Evolutionary conservation across 2,329 filamentous ascomycete species (phyloP), one percentile per base, ranked within the genome.

Genomic region (Epichloe festucae): DNA sequence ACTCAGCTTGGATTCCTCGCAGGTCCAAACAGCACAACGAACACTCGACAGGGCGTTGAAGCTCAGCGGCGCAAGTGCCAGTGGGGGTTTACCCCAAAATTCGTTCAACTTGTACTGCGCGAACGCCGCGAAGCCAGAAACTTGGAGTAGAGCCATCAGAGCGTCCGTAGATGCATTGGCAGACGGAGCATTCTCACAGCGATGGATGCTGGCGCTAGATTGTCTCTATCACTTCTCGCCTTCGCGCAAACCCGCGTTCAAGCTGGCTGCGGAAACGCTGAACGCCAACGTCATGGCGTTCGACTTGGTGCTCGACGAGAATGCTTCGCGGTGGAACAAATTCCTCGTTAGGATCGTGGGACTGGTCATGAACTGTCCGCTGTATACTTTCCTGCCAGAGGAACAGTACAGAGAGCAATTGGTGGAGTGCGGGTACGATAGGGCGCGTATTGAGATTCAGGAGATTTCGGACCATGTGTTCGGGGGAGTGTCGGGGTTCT

Each of bases 191-290:
- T 60, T 61, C 4, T 51, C 50, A 0, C 62, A 76, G 48, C 57
- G 60, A n/a, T 79, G 76, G 75, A 63, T 81, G 0, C 65, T 81
- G 1, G 77, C 72, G 0, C 66, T 81, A 1, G 78, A 81, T 58
- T 75, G 75, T 2, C 59, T 79, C 5, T 81, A 81, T 51, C 76
- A 81, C 58, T 81, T 80, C 57, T 66, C 65, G 0, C 78, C 77
- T 0, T 78, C 76, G 0, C 65, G 77, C 14, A 66, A 62, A 50
- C 69, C 71, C 0, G 58, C 79, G 2, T 67, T 80, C 14, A 52
- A 62, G 7, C 65, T 73, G 43, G 68, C 73, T 1, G 62, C 65
- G 4, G 59, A 55, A 3, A 61, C 61, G 0, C 65, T 80, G 0
- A 57, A 66, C 3, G 76, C 76, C 1, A 71, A 73, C 0, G 61